These are phyloP conservation scores for Trichoderma sp. DNA, from an alignment of 2,329 filamentous ascomycete genomes.

Conservation along the genomic window DNA sequence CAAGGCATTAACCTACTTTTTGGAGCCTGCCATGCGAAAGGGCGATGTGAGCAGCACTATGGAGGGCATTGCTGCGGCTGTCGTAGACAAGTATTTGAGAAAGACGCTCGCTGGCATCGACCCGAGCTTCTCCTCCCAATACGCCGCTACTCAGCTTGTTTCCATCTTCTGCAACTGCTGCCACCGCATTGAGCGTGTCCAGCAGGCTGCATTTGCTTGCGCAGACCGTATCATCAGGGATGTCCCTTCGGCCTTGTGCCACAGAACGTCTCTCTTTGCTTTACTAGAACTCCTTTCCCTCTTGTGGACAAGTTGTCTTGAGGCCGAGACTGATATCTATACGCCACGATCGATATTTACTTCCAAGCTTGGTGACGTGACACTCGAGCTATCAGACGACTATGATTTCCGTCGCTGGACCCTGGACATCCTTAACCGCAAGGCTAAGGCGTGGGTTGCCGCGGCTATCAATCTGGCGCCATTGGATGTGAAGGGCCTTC, in stretches of 20 bases:
- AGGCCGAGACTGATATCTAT: constrained; percentile 93
- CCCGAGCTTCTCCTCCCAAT: constrained; percentile 83
- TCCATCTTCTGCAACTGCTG: constrained; percentile 86
- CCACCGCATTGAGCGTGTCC: constrained; percentile 88
- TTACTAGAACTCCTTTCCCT: constrained; percentile 88
- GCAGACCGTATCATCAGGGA: constrained; percentile 83
- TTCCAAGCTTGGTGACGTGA: constrained; percentile 75
- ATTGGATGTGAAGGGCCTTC: constrained; percentile 87
- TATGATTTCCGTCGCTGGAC: constrained; percentile 80
- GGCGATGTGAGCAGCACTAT: constrained; percentile 64
- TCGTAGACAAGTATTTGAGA: constrained; percentile 76
- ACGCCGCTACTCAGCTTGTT: constrained; percentile 85
- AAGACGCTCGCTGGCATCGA: constrained; percentile 72
- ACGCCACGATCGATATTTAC: constrained; percentile 80
- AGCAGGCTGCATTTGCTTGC: constrained; percentile 79
- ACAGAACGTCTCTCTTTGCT: constrained; percentile 87
- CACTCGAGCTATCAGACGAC: constrained; percentile 90
- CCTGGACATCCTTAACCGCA: constrained; percentile 73
- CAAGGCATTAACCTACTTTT: constrained; percentile 85
- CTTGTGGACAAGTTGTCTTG: constrained; percentile 93
- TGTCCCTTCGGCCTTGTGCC: constrained; percentile 86
- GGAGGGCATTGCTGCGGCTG: constrained; percentile 64
- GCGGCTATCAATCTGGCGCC: constrained; percentile 81
- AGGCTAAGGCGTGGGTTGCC: constrained; percentile 78
- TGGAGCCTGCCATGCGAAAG: constrained; percentile 80